Base-by-base conservation (phyloP, 108 stramenopile genomes). In the Skeletonema tropicum region DNA sequence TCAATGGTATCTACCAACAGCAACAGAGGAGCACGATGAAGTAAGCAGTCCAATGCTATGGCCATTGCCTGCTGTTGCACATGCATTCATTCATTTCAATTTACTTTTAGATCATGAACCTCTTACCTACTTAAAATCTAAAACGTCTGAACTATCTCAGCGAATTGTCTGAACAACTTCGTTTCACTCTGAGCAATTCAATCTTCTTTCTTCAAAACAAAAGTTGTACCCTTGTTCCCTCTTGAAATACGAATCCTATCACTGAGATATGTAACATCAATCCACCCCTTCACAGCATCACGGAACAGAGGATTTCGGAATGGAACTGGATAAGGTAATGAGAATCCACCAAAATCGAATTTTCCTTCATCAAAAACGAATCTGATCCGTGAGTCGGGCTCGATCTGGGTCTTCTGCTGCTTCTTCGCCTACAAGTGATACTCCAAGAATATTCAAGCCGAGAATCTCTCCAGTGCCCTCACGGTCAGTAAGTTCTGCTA, bases 181-280 rank as follows among this genome's bases (percentile, higher is more conserved):
- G 15, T 45, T 4, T 10, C 3, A 13, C 3, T 52, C 21, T 52
- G 42, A 10, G 59, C 21, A 25, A 60, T 12, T 21, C 55, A 72
- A 19, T 65, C 70, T 60, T 90, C 90, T 70, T 94, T 94, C 58
- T 88, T 66, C 59, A 94, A 69, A 61, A 94, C 80, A 76, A 94
- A 94, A n/a, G 93, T 94, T 5, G 90, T 94, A 2, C 93, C 93
- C 52, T 94, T 94, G 75, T 96, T 96, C 23, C 94, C 94, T 64
- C 89, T 32, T 12, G 90, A 89, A 60, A 96, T 92, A 14, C 94
- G 86, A 45, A 95, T 60, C 11, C 86, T 85, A 57, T 93, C 91
- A 79, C 87, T 88, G 71, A 96, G 70, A 60, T 91, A 96, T 4
- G 91, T 94, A 64, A 94, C 79, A 77, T 94, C 93, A 61, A 94